phyloP scores from a whole-genome alignment of 164 flowering plant genomes.

The Vitis rotundifolia region DNA sequence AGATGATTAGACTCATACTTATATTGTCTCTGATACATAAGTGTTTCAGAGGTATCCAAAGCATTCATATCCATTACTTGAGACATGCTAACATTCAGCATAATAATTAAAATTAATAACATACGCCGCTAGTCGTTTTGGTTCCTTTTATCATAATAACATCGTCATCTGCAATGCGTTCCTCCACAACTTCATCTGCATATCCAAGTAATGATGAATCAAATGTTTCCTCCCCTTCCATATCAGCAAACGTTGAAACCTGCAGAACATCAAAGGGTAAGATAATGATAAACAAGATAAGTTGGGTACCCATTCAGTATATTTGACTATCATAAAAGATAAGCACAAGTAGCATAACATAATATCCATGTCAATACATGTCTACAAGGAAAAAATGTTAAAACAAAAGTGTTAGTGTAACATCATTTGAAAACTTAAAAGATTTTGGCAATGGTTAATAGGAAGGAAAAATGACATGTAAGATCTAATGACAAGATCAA shows the following conservation, averaged over 20 bases:
- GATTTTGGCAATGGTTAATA: too few species aligned
- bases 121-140: slow-evolving; percentile 81
- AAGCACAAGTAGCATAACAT: not conserved
- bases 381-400: too few species aligned
- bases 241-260: slow-evolving; percentile 98
- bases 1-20: too few species aligned
- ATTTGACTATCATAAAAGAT: not conserved
- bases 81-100: not conserved
- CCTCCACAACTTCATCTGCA: slow-evolving; percentile 96
- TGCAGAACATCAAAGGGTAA: slow-evolving; percentile 24
- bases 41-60: not conserved
- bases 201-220: slow-evolving; percentile 83
- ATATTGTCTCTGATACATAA: too few species aligned
- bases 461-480: too few species aligned
- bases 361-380: not conserved
- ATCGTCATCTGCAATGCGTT: slow-evolving; percentile 92
- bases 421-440: too few species aligned
- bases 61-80: not conserved
- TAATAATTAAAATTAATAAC: slow-evolving; percentile 24
- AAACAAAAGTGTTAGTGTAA: too few species aligned
- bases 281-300: not conserved
- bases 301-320: not conserved
- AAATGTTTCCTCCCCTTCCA: slow-evolving; percentile 99
- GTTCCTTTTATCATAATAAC: slow-evolving; percentile 94
- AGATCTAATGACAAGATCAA: too few species aligned